Base-by-base conservation (phyloP, 2,329 filamentous ascomycete genomes). In the Microdochium trichocladiopsis region DNA sequence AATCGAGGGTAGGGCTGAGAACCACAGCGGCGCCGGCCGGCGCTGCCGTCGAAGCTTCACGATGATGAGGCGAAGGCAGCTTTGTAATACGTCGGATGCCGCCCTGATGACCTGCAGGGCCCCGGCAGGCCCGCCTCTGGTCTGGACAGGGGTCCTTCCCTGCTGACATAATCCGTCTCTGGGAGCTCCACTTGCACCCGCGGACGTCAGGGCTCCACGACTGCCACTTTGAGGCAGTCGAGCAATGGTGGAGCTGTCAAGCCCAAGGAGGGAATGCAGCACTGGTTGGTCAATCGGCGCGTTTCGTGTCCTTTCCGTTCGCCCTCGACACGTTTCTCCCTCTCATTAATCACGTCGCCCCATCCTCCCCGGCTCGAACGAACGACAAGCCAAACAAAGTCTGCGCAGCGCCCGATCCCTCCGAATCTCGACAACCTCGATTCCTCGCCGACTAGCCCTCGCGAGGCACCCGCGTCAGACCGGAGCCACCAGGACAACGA, bases 241-340 rank as follows among this genome's bases (percentile, higher is more conserved):
- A n/a, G n/a, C n/a, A n/a, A n/a, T n/a, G n/a, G 41, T 45, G 41
- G 41, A 45, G 3, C 41, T 45, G 41, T 45, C 12, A n/a, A n/a
- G n/a, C n/a, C n/a, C n/a, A n/a, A n/a, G n/a, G 18, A 45, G 41
- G 41, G 41, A 45, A 22, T 45, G 41, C 41, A 9, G n/a, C 21
- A 23, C 16, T 45, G 41, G 41, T 45, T 45, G 59, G 61, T 63
- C 62, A 69, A 68, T 69, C 70, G 70, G 69, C 68, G 41, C 41
- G 41, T 45, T 61, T 72, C 69, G 69, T 73, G 69, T 72, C 69
- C 69, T 72, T 64, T 65, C 49, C 33, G n/a, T n/a, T 10, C 8
- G 16, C 28, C 48, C 25, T 5, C 9, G 36, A 45, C 14, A 3
- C 6, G n/a, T n/a, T n/a, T 8, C 6, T 18, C 6, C 21, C 18